Base-by-base conservation (phyloP, 495 filamentous ascomycete genomes). In the Glutinoglossum americanum region DNA sequence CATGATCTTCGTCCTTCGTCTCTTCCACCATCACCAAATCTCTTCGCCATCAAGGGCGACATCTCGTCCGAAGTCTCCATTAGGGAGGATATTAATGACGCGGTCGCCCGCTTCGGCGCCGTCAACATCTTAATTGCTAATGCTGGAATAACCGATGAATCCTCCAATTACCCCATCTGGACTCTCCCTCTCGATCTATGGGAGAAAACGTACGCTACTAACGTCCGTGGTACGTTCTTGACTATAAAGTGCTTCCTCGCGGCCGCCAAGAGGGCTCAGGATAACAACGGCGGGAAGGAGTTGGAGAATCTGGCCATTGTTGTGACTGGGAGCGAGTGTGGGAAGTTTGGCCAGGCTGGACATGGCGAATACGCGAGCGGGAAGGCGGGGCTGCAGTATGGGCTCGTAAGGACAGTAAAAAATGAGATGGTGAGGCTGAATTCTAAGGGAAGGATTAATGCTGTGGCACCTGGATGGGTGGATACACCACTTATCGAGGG, bases 181-280 rank as follows among this genome's bases (percentile, higher is more conserved):
- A 68, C 76, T n/a, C 65, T 78, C 33, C 70, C 73, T 1, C 54
- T 74, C 13, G 70, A 73, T 4, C 63, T 70, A 1, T 80, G 75
- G 76, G 74, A 79, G 47, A 70, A 72, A 62, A 72, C 69, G 0
- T 76, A 78, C 62, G 66, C 64, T 13, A 66, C 64, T 33, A 78
- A 78, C 57, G 65, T 73, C 15, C 73, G 73, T 19, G 75, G 74
- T 7, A 76, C 75, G 6, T 80, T 78, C 61, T 67, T 80, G 0
- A 74, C 74, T 26, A 76, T 79, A 61, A 80, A 80, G 58, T 72
- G 77, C 57, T 79, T 79, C 66, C 67, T 80, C 9, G 67, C 66
- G 23, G 55, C 65, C 3, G 72, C 73, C 1, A 62, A 68, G 10
- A 51, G 62, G 2, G 51, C 59, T 21, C 74, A 78, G 60, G 59